Evolutionary conservation across 1,139 yeast genomes (phyloP), one percentile per base, ranked within the genome.

Genomic region (Saccharomyces hybrid): DNA sequence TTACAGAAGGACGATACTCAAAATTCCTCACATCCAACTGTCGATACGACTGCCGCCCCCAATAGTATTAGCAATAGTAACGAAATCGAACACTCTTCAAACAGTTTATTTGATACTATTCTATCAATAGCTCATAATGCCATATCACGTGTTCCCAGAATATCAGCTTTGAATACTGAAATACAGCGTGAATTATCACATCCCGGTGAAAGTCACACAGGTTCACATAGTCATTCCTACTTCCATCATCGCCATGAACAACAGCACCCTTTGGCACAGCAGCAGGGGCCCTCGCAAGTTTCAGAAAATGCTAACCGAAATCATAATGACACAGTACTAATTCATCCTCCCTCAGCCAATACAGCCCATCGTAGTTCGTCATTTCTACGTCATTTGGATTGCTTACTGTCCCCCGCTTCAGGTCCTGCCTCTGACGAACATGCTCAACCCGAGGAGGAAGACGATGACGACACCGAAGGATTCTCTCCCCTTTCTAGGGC

Each of bases 381-480:
- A 3, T 73, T 73, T 54, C 57, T 72, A 48, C 70, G 70, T 44
- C 74, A 72, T 57, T 55, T 73, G 48, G 75, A 73, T 51, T 61
- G 68, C 4, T 55, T 73, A 13, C 55, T 73, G 16, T 57, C 71
- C 32, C 54, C 67, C 2, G 11, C 11, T 19, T 3, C 44, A 8
- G 44, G 25, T 13, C 25, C 44, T 8, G 11, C 26, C 44, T 38
- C 44, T 38, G 44, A 38, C 9, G 5, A 16, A 16, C 44, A 19
- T 38, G 2, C 13, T 9, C 44, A 38, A 19, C 19, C 19, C 19
- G n/a, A 7, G 5, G 44, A 16, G 23, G 44, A 38, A 9, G 44
- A 7, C 9, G 44, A 38, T 8, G 44, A 38, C 19, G 44, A 38
- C 6, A 19, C 19, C 19, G 44, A 38, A 9, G 44, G 19, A n/a